Base-by-base conservation (phyloP, 352 stramenopile species). In the Phytophthora ohioensis region DNA sequence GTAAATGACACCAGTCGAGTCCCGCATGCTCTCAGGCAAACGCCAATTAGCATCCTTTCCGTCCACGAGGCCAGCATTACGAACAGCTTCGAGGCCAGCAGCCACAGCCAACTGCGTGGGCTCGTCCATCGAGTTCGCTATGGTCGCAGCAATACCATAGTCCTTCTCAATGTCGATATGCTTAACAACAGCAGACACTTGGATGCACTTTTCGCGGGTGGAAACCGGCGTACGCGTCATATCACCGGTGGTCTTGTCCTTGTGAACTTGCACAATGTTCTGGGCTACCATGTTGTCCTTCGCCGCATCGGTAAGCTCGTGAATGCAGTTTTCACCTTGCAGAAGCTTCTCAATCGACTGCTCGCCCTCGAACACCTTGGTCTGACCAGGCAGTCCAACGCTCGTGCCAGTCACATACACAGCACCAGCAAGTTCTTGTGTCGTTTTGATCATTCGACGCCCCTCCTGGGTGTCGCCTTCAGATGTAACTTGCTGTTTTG, bases 71-170 rank as follows among this genome's bases (percentile, higher is more conserved):
- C 88, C 87, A 27, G 97, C 95, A 67, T 88, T 89, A 56, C 97
- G 94, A 27, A 99, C 69, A n/a, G 96, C 96, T 58, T 99, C 93
- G 32, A 99, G 84, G 15, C 97, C 97, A 21, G 96, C 94, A 43
- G 96, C 95, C 12, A 99, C 95, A 1, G 93, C 94, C 17, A 99
- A 85, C 71, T 98, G 95, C 15, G 97, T 98, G 15, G 95, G 81
- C 30, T 95, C 82, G 73, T 99, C 97, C 97, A 99, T 99, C 5
- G 94, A 98, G 67, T 91, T 78, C 2, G 93, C 95, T 34, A 99
- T 91, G 3, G 89, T 88, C 11, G 82, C 70, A 6, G 91, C 75
- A 11, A 99, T 87, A 45, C 94, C 91, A 69, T 98, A 99, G 35
- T 91, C 80, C 30, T 73, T 71, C 31, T 67, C 58, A 31, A 89